Evolutionary conservation across 2,329 filamentous ascomycete genomes (phyloP).

Genomic region (Colletotrichum higginsianum): DNA sequence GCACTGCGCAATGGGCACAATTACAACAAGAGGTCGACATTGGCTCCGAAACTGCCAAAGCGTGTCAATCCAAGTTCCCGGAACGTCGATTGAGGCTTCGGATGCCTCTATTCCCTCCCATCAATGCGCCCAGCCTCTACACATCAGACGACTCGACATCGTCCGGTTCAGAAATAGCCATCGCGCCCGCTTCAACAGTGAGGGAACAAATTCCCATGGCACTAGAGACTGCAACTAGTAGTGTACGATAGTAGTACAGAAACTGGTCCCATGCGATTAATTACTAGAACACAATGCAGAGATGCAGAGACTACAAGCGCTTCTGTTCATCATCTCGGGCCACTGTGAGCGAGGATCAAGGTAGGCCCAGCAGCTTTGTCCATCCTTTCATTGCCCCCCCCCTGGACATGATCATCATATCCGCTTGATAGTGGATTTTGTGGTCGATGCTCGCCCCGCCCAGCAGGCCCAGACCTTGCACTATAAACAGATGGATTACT

Average conservation of each 20-base stretch:
- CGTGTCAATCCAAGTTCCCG: background rate
- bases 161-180: background rate
- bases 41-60: background rate
- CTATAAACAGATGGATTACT: background rate
- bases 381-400: background rate
- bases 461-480: background rate
- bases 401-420: constrained; percentile 5
- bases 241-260: background rate
- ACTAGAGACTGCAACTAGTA: background rate
- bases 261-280: background rate
- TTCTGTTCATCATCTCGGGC: background rate
- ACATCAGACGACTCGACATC: background rate
- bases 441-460: constrained; percentile 2
- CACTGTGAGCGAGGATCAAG: background rate
- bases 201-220: background rate
- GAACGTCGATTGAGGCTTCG: background rate
- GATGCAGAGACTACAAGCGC: background rate
- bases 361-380: background rate
- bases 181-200: background rate
- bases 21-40: background rate
- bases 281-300: background rate
- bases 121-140: background rate
- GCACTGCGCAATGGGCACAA: background rate
- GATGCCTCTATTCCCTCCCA: background rate
- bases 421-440: background rate